phyloP scores from a whole-genome alignment of 1,139 yeast species.

The Cylindricascospora bacillispora region DNA sequence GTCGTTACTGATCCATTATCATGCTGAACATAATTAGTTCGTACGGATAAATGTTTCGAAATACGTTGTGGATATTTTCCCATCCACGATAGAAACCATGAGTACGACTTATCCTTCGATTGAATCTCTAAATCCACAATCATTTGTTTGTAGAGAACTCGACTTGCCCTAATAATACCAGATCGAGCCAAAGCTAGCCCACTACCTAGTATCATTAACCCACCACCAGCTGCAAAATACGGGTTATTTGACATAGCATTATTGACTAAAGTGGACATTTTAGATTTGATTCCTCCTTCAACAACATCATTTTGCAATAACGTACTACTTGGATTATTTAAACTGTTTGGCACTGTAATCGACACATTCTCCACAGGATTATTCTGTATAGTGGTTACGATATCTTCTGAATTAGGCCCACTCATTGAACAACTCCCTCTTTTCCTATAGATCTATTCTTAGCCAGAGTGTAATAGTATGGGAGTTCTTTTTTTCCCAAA shows the following conservation, averaged over 20 bases:
- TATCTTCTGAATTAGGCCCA: too few species aligned
- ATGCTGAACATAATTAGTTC: slow-evolving; percentile 77
- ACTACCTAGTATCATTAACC: slow-evolving; percentile 87
- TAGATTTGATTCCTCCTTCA: slow-evolving; percentile 5
- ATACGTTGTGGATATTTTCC: slow-evolving; percentile 59
- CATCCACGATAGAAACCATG: slow-evolving; percentile 98
- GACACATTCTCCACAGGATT: too few species aligned
- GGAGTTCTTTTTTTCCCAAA: too few species aligned
- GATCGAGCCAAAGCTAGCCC: slow-evolving; percentile 68
- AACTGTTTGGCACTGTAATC: slow-evolving; percentile 6
- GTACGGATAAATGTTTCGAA: slow-evolving; percentile 81
- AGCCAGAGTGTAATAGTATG: too few species aligned
- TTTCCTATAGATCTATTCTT: too few species aligned
- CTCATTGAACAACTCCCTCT: too few species aligned
- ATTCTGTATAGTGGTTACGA: too few species aligned
- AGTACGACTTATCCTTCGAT: slow-evolving; percentile 82
- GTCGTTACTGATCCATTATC: slow-evolving; percentile 88
- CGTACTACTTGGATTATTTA: too few species aligned
- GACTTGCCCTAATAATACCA: slow-evolving; percentile 50
- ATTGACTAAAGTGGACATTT: slow-evolving; percentile 27
- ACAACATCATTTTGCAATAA: slow-evolving; percentile 39
- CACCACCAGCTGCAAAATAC: slow-evolving; percentile 95
- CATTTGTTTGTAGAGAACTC: slow-evolving; percentile 66
- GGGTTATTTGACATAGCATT: slow-evolving; percentile 66
- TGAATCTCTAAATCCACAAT: slow-evolving; percentile 90